Evolutionary conservation across 2,329 filamentous ascomycete species (phyloP), one percentile per base, ranked within the genome.

Genomic region (Diaporthe destruens): DNA sequence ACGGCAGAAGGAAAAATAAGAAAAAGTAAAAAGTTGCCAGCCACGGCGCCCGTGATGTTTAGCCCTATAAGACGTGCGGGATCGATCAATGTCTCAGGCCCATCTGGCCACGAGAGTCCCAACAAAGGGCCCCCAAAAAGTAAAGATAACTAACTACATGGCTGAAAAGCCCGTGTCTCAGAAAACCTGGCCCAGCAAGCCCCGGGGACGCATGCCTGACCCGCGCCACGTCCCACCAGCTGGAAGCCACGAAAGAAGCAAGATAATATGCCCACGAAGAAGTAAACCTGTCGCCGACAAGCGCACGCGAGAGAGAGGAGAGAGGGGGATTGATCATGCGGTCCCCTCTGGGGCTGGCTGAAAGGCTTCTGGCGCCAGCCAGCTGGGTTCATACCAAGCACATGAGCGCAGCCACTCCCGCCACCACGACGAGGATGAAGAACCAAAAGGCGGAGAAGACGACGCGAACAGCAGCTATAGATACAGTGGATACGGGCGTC

Each of bases 11-110:
- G 20, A 66, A 39, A 51, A 39, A n/a, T n/a, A 5, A n/a, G 23
- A 36, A 23, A 39, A 59, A 1, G 1, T 14, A 34, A 65, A 36
- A 36, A 36, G 11, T 36, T 36, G 18, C 16, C 39, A 42, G 32
- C 32, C 61, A 66, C 11, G 61, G 44, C n/a, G 61, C 32, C 12
- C 32, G 61, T n/a, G n/a, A 53, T 49, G 47, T 53, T 14, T 66
- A 66, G 61, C 61, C 61, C 61, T 66, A 66, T 39, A 66, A 66
- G 32, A 53, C 47, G 47, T 7, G 61, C 47, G 32, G 47, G 39
- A 25, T 53, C 47, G 29, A 42, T 42, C 39, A 9, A 16, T 51
- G 61, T 66, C 61, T 66, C 61, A 53, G 23, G 25, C n/a, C 25
- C 20, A 59, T 47, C 39, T 34, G 32, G 18, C 25, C 9, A 47